Conservation (phyloP, 345 rosid species). For the Citrus unshiu region DNA sequence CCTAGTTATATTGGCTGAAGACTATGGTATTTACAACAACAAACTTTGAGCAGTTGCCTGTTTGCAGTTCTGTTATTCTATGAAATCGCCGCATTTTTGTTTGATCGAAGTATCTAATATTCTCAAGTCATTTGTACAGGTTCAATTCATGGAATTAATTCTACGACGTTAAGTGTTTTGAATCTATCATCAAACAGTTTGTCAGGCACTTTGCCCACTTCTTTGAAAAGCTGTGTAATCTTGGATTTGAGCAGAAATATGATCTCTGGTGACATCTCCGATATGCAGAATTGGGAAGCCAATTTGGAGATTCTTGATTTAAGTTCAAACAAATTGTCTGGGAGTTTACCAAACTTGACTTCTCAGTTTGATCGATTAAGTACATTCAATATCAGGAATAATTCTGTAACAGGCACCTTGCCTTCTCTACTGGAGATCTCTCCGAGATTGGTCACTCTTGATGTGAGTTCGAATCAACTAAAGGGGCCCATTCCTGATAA, state of each 20-base stretch:
- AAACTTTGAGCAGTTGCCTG: not conserved
- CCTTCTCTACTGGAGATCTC: constrained; percentile 50
- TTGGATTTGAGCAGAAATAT: constrained; percentile 76
- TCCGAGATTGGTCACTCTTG: constrained; percentile 52
- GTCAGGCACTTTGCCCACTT: constrained; percentile 65
- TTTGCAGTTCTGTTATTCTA: not conserved
- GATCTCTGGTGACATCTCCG: constrained; percentile 60
- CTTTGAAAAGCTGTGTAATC: constrained; percentile 33
- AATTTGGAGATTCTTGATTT: constrained; percentile 66
- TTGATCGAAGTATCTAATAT: constrained; percentile 5
- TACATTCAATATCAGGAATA: constrained; percentile 56
- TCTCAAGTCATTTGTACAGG: constrained; percentile 45
- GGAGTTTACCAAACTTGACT: constrained; percentile 62
- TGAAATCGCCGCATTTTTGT: not conserved
- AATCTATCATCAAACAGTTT: constrained; percentile 75
- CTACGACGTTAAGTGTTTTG: constrained; percentile 58
- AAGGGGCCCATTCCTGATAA: constrained; percentile 58
- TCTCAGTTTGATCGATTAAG: constrained; percentile 50
- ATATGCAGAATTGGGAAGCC: constrained; percentile 62
- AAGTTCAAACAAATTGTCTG: constrained; percentile 76
- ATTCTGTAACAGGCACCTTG: constrained; percentile 58
- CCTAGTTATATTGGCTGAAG: not conserved
- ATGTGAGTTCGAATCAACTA: constrained; percentile 73
- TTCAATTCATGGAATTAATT: constrained; percentile 49
- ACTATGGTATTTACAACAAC: not conserved